Conservation (phyloP, 495 filamentous ascomycete genomes). For the Trichocladium uniseriatum region DNA sequence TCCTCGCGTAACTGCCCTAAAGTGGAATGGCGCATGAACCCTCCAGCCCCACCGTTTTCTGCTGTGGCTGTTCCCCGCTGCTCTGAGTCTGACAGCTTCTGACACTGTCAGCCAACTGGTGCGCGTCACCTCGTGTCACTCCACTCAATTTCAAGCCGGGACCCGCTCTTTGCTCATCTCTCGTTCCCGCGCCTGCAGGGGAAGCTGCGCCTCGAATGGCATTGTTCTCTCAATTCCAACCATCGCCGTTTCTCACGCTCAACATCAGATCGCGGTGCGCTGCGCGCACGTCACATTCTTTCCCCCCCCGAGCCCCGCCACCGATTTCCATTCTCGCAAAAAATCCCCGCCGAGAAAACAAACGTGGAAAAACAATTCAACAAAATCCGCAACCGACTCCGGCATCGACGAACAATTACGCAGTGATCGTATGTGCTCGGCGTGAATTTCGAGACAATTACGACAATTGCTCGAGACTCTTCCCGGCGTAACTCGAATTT, state of each 20-base stretch:
- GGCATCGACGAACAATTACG: no score
- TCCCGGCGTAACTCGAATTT: neutral
- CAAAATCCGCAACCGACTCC: no score
- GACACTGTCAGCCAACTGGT: conserved; percentile 5
- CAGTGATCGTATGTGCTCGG: conserved; percentile 1
- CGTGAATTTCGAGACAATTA: neutral
- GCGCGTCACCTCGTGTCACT: neutral
- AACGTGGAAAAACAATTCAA: no score
- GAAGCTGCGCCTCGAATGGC: conserved; percentile 1
- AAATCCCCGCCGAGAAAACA: no score
- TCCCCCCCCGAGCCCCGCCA: neutral
- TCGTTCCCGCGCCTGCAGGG: conserved; percentile 2
- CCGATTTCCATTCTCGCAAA: neutral
- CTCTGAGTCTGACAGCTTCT: neutral
- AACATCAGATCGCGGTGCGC: conserved; percentile 3
- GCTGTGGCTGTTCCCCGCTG: conserved; percentile 1
- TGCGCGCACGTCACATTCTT: conserved; percentile 14
- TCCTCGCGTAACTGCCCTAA: conserved; percentile 24
- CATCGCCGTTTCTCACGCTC: neutral
- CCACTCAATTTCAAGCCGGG: conserved; percentile 7
- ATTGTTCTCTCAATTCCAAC: conserved; percentile 8
- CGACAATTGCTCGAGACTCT: neutral
- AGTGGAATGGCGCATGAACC: conserved; percentile 10
- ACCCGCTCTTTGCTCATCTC: conserved; percentile 10
- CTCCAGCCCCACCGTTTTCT: neutral